A percentile compares a stretch with the other conserved stretches of the same genome.
Evolutionary conservation across 805 yeast genomes (phyloP).

Genomic region (Nakazawaea siamensis): DNA sequence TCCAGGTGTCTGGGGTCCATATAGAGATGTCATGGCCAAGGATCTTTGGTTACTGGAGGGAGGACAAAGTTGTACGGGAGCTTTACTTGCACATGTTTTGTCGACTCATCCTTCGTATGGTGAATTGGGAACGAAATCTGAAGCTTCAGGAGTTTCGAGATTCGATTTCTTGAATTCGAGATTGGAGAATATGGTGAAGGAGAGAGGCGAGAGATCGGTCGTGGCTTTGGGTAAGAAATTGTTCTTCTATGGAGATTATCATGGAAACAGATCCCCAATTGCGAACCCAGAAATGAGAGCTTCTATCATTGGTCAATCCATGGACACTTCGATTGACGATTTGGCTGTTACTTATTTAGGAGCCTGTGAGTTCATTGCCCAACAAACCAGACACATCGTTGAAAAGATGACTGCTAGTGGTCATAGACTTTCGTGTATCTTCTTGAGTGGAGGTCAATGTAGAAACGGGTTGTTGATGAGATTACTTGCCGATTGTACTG

Average conservation of each 20-base stretch:
- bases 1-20: conserved; percentile 98
- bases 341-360: conserved; percentile 82
- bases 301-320: conserved; percentile 81
- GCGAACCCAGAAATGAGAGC: conserved; percentile 95
- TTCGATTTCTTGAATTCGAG: conserved; percentile 78
- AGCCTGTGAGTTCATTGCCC: conserved; percentile 96
- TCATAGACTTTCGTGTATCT: conserved; percentile 65
- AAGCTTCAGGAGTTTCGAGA: conserved; percentile 59
- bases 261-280: conserved; percentile 96
- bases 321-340: conserved; percentile 82
- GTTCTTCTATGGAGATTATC: conserved; percentile 93
- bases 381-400: conserved; percentile 92
- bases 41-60: conserved; percentile 96
- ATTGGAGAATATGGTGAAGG: conserved; percentile 56
- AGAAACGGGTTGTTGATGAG: conserved; percentile 86
- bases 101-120: conserved; percentile 83
- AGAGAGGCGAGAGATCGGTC: conserved; percentile 57
- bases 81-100: conserved; percentile 79
- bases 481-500: conserved; percentile 87
- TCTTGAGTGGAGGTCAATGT: conserved; percentile 95
- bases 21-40: conserved; percentile 85
- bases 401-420: conserved; percentile 79
- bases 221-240: conserved; percentile 75
- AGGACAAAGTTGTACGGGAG: conserved; percentile 98
- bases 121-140: conserved; percentile 61